Evolutionary conservation across 768 basidiomycete species (phyloP).

Genomic region (Naematelia aurantialba): DNA sequence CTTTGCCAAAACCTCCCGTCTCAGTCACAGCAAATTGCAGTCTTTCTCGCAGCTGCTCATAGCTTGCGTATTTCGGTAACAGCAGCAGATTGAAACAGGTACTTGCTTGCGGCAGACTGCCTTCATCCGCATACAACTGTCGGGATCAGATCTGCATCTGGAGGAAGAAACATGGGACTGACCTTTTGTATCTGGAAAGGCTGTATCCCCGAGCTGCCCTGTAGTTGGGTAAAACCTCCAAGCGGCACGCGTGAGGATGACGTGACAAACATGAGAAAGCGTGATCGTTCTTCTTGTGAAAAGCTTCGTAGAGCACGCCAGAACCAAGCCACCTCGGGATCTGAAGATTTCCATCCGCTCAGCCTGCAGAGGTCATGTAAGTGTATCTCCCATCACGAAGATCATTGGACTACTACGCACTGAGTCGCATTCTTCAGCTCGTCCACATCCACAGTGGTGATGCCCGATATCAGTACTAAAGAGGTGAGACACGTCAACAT

Average conservation of each 20-base stretch:
- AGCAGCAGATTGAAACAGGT: conserved; percentile 49
- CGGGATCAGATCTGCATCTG: conserved; percentile 8
- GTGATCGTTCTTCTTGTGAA: conserved; percentile 91
- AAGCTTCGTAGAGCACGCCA: conserved; percentile 98
- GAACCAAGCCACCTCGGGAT: conserved; percentile 98
- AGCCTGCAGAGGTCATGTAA: conserved; percentile 51
- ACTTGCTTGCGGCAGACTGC: conserved; percentile 39
- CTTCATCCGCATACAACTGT: conserved; percentile 26
- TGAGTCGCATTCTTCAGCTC: conserved; percentile 57
- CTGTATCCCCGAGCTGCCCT: conserved; percentile 67
- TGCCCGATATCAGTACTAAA: conserved; percentile 58
- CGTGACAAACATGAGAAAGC: conserved; percentile 95
- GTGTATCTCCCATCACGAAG: conserved; percentile 50
- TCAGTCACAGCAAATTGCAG: conserved; percentile 89
- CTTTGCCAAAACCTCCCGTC: conserved; percentile 92
- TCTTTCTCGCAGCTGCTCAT: conserved; percentile 91
- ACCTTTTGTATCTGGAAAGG: conserved; percentile 94
- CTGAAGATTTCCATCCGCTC: conserved; percentile 52
- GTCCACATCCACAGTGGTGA: conserved; percentile 97
- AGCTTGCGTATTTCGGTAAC: conserved; percentile 87
- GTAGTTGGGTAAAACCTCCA: conserved; percentile 90
- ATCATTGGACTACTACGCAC: conserved; percentile 56
- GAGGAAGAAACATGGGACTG: conserved; percentile 56
- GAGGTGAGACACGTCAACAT: neutral
- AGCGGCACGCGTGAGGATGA: conserved; percentile 86